A percentile compares a stretch with the other conserved stretches of the same genome.
These are phyloP conservation scores for Komagataea norvegica DNA, from an alignment of 1,139 yeast genomes.

Conservation along the genomic window DNA sequence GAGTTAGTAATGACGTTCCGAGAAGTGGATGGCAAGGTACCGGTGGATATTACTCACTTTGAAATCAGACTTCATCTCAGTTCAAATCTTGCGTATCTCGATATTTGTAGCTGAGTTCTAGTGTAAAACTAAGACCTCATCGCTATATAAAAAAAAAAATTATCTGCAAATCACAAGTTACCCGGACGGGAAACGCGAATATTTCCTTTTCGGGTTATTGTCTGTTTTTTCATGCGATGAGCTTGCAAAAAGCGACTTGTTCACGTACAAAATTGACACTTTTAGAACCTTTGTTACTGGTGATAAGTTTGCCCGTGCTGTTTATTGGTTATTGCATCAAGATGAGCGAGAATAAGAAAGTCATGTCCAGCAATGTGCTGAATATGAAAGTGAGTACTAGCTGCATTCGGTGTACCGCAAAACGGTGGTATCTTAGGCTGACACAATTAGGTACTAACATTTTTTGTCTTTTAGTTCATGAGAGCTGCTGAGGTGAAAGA, in stretches of 20 bases:
- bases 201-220: too few species aligned
- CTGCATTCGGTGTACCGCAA: background rate
- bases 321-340: too few species aligned
- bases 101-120: background rate
- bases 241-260: too few species aligned
- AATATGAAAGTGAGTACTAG: conserved; percentile 52
- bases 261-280: too few species aligned
- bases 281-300: too few species aligned
- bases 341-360: conserved; percentile 18
- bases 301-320: too few species aligned
- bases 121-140: conserved; percentile 1
- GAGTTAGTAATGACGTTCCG: conserved; percentile 15
- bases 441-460: too few species aligned
- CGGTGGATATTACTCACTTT: conserved; percentile 23
- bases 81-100: background rate
- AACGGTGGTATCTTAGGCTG: background rate
- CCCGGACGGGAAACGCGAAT: too few species aligned
- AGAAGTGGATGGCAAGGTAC: background rate
- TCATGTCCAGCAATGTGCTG: conserved; percentile 59
- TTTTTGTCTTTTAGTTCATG: too few species aligned
- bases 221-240: too few species aligned
- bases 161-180: background rate
- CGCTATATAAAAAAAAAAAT: conserved; percentile 2
- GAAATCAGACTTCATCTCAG: conserved; percentile 52
- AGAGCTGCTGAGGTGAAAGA: conserved; percentile 37